Evolutionary conservation across 2,329 filamentous ascomycete species (phyloP).

Genomic region (Exophiala spinifera): DNA sequence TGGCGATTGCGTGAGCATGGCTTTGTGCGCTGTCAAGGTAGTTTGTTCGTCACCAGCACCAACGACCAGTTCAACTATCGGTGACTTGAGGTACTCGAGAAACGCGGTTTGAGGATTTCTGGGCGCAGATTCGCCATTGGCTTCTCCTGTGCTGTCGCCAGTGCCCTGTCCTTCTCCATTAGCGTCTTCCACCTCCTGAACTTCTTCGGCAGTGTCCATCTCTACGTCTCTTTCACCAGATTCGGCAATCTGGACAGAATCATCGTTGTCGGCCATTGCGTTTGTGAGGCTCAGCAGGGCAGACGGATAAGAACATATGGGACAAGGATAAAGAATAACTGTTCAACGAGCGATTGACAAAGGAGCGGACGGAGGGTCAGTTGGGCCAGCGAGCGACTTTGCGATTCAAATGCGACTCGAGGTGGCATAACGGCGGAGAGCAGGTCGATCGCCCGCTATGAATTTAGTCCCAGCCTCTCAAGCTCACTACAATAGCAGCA

Average conservation of each 20-base stretch:
- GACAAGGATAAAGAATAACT: too few relatives aligned
- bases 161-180: constrained; percentile 22
- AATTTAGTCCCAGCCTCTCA: too few relatives aligned
- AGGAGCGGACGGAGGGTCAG: too few relatives aligned
- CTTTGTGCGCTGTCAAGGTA: constrained; percentile 75
- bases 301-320: too few relatives aligned
- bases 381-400: too few relatives aligned
- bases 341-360: too few relatives aligned
- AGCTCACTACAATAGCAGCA: too few relatives aligned
- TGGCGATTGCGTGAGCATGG: constrained; percentile 69
- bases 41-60: constrained; percentile 59
- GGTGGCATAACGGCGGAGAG: too few relatives aligned
- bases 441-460: too few relatives aligned
- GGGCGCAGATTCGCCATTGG: constrained; percentile 31
- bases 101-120: constrained; percentile 28
- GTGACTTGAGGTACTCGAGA: constrained; percentile 61
- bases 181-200: constrained; percentile 26
- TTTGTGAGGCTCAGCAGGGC: not conserved
- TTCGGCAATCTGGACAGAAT: constrained; percentile 22
- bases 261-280: constrained; percentile 30
- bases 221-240: constrained; percentile 28
- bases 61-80: constrained; percentile 66
- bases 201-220: constrained; percentile 30
- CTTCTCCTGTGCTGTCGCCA: constrained; percentile 17
- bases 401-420: too few relatives aligned